Percentiles rank a stretch among this genome's conserved stretches.
phyloP scores from a whole-genome alignment of 176 grass and related monocot species.

The Carex scoparia region DNA sequence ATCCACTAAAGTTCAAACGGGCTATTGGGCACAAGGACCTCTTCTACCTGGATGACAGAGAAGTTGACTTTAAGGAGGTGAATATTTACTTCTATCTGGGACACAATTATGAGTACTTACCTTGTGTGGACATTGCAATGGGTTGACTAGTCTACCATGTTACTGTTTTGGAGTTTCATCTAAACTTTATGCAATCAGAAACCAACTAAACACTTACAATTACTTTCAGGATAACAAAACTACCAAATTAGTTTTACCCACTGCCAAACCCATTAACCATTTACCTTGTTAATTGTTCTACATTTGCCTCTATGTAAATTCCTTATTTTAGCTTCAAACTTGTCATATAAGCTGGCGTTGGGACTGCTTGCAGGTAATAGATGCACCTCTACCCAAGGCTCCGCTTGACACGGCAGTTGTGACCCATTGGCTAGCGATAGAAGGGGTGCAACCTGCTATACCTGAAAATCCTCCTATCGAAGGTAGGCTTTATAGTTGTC shows the following conservation, averaged over 20 bases:
- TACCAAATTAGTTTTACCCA: background rate
- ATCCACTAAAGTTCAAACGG: constrained; percentile 83
- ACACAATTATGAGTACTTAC: background rate
- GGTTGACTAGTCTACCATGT: background rate
- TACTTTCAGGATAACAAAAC: background rate
- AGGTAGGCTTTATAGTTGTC: constrained; percentile 40
- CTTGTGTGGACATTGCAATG: background rate
- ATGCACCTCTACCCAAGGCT: constrained; percentile 72
- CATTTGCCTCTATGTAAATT: background rate
- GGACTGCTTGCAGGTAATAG: constrained; percentile 47
- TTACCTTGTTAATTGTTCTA: background rate
- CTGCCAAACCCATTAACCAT: background rate
- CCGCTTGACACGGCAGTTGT: constrained; percentile 80
- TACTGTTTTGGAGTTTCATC: background rate
- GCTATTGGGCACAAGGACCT: constrained; percentile 88
- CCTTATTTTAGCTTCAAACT: background rate
- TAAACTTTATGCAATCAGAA: background rate
- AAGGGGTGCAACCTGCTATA: constrained; percentile 88
- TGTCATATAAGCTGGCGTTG: background rate
- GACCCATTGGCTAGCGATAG: constrained; percentile 89
- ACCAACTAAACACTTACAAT: background rate
- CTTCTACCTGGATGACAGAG: constrained; percentile 86
- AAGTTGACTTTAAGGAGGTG: constrained; percentile 95
- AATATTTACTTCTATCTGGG: background rate
- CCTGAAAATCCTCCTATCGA: constrained; percentile 83